phyloP scores from a whole-genome alignment of 495 filamentous ascomycete genomes.

The Neurospora pannonica region DNA sequence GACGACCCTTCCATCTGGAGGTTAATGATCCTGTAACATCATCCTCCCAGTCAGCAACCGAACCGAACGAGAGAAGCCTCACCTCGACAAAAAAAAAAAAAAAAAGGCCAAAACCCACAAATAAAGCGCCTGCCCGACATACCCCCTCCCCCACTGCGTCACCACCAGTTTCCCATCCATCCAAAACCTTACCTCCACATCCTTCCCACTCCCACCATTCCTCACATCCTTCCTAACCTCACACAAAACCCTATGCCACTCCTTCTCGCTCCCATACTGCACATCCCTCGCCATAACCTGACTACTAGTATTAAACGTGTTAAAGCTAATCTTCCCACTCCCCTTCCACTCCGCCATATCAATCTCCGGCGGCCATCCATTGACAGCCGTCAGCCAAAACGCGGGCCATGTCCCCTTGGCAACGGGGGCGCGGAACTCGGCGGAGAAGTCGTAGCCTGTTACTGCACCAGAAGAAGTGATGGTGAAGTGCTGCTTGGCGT shows the following conservation, averaged over 20 bases:
- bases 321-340: conserved; percentile 50
- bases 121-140: conserved; percentile 39
- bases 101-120: conserved; percentile 26
- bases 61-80: not conserved
- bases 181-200: conserved; percentile 44
- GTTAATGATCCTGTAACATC: conserved; percentile 32
- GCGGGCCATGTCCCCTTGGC: conserved; percentile 49
- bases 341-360: conserved; percentile 58
- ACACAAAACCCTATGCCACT: conserved; percentile 41
- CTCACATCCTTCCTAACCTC: conserved; percentile 27
- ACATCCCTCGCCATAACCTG: conserved; percentile 39
- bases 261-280: conserved; percentile 34
- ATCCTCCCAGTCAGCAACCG: not conserved
- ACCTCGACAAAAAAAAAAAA: not conserved
- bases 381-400: conserved; percentile 53
- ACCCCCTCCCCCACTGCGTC: conserved; percentile 43
- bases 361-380: conserved; percentile 55
- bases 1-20: conserved; percentile 43
- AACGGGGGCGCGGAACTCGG: conserved; percentile 43
- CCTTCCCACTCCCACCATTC: conserved; percentile 36
- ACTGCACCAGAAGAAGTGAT: conserved; percentile 9
- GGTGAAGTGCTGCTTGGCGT: conserved; percentile 39
- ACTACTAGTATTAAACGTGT: conserved; percentile 49
- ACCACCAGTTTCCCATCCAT: conserved; percentile 41
- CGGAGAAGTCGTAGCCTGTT: conserved; percentile 40